Evolutionary conservation across 2,329 filamentous ascomycete species (phyloP), one percentile per base, ranked within the genome.

Genomic region (Cladosporium austrohemisphaericum): DNA sequence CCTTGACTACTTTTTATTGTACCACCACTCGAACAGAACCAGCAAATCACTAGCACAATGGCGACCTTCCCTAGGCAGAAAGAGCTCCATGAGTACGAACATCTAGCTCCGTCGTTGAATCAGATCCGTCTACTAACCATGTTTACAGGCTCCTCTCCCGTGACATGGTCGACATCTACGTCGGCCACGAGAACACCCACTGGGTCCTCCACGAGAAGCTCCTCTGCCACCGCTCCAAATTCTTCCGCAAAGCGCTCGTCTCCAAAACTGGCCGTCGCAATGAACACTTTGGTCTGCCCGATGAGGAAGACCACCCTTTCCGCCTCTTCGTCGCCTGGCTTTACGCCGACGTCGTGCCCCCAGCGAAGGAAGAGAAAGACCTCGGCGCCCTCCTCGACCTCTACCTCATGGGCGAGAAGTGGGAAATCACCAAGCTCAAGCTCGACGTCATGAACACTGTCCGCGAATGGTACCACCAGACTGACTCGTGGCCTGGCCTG

Each of bases 141-240:
- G 18, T 29, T 13, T 13, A 32, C 57, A 77, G 74, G 65, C 74
- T 79, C 57, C 73, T 79, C 54, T 76, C 75, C 51, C 71, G 68
- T 49, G 71, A 74, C 52, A 73, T 79, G 66, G 76, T 79, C 50
- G 74, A 79, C 65, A 72, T 79, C 63, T 79, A 78, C 61, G 73
- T 79, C 61, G 76, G 76, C 47, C 55, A 68, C 5, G 72, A 76
- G 28, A 76, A 76, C 65, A 77, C 75, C 1, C 73, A 76, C 63
- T 79, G 75, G 75, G 69, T 73, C 49, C 68, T 79, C 3, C 76
- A 79, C 68, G 75, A 79, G 59, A 77, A 77, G 56, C 75, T 79
- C 6, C 72, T 79, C 37, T 77, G 74, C 68, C 61, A 77, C 58
- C 71, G 76, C 63, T 77, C 74, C 26, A 70, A 71, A 40, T 77